These are phyloP conservation scores for Botrytis deweyae DNA, from an alignment of 2,329 filamentous ascomycete genomes.

Conservation along the genomic window DNA sequence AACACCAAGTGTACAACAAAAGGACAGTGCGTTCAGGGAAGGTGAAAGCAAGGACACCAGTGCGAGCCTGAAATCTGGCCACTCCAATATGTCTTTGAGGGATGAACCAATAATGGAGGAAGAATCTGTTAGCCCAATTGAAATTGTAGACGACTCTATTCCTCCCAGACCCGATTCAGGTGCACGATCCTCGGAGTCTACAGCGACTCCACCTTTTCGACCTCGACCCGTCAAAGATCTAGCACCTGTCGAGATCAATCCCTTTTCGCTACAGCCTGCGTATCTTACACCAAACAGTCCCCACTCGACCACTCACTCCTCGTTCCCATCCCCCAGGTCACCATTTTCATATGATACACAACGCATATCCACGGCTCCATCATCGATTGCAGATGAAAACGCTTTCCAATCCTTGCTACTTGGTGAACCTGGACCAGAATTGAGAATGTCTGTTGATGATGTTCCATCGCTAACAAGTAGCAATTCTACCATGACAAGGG, in stretches of 20 bases:
- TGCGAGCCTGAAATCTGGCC: constrained; percentile 46
- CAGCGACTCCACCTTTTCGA: constrained; percentile 37
- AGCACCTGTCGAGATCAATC: constrained; percentile 51
- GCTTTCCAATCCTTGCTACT: constrained; percentile 69
- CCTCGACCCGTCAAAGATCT: constrained; percentile 43
- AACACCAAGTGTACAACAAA: constrained; percentile 43
- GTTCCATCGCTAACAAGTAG: constrained; percentile 74
- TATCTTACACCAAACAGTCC: constrained; percentile 57
- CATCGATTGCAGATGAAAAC: constrained; percentile 70
- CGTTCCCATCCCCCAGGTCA: constrained; percentile 63
- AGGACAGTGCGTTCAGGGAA: constrained; percentile 49
- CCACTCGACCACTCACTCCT: constrained; percentile 59
- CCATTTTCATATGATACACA: constrained; percentile 69
- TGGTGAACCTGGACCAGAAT: constrained; percentile 71
- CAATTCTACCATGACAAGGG: constrained; percentile 71
- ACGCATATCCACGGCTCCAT: constrained; percentile 71
- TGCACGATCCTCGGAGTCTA: constrained; percentile 40
- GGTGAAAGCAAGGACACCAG: constrained; percentile 41
- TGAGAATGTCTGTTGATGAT: constrained; percentile 69
- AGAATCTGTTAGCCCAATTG: constrained; percentile 39
- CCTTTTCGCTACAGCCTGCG: constrained; percentile 45
- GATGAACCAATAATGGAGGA: constrained; percentile 54
- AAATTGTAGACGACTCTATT: constrained; percentile 43
- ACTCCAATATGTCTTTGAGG: constrained; percentile 51
- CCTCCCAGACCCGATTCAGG: constrained; percentile 40